Conservation (phyloP, 345 rosid genomes). For the Eucalyptus guilfoylei region DNA sequence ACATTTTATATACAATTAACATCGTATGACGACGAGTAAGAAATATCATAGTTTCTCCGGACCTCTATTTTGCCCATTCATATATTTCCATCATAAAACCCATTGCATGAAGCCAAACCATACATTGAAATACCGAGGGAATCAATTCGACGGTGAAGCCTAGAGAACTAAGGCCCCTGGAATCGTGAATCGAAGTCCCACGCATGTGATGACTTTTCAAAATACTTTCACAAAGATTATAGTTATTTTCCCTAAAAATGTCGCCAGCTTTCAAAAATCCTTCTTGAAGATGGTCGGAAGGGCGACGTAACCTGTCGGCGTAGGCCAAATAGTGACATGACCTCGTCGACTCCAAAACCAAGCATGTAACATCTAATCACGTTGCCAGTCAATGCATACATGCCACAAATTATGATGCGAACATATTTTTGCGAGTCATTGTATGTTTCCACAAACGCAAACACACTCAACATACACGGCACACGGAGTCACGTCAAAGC, state of each 20-base stretch:
- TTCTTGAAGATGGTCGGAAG: neutral
- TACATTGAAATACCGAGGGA: neutral
- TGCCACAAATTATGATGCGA: no score
- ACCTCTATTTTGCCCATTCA: neutral
- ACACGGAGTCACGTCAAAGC: no score
- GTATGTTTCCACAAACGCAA: no score
- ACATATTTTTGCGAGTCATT: no score
- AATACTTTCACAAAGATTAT: no score
- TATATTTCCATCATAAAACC: neutral
- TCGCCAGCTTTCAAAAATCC: neutral
- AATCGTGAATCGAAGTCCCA: no score
- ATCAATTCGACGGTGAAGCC: neutral
- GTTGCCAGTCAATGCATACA: no score
- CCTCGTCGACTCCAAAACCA: no score
- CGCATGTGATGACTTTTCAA: no score
- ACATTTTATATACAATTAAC: no score
- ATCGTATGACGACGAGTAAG: neutral
- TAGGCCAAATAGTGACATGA: no score
- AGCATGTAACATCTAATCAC: rapidly evolving
- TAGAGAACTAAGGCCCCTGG: neutral
- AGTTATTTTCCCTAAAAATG: neutral
- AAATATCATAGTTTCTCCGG: neutral
- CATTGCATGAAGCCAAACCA: neutral
- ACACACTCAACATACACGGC: no score
- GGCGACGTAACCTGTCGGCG: neutral